A percentile compares a stretch with the other conserved stretches of the same genome.
phyloP scores from a whole-genome alignment of 345 rosid species.

The Syzygium oleosum region DNA sequence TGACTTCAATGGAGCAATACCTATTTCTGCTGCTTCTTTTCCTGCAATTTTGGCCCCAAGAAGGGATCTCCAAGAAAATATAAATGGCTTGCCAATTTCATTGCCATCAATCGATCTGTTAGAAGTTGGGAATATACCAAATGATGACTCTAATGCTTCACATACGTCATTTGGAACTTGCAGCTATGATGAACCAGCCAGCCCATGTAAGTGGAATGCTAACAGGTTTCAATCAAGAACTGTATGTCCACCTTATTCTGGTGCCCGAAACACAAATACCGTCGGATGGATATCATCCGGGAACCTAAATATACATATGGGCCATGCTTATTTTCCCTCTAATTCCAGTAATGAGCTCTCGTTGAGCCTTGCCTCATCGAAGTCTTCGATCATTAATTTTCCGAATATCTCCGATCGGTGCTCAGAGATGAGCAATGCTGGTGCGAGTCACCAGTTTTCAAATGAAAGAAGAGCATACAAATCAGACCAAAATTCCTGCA shows the following conservation, averaged over 20 bases:
- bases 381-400: conserved; percentile 17
- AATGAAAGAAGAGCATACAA: conserved; percentile 23
- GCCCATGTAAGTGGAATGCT: conserved; percentile 19
- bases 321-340: conserved; percentile 17
- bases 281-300: conserved; percentile 32
- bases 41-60: conserved; percentile 23
- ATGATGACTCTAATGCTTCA: conserved; percentile 9
- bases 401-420: conserved; percentile 40
- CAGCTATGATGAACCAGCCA: conserved; percentile 20
- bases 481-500: conserved; percentile 50
- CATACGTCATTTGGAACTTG: conserved; percentile 21
- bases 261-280: conserved; percentile 18
- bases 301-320: conserved; percentile 17
- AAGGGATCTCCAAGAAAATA: conserved; percentile 21
- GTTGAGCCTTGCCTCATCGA: conserved; percentile 62
- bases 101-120: conserved; percentile 6
- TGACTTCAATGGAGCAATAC: conserved; percentile 26
- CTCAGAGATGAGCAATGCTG: conserved; percentile 36
- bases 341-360: conserved; percentile 53
- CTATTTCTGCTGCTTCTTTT: conserved; percentile 11
- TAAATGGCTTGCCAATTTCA: conserved; percentile 7
- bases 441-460: conserved; percentile 18
- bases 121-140: conserved; percentile 18
- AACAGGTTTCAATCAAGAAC: conserved; percentile 10
- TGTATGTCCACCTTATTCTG: neutral